Base-by-base conservation (phyloP, 495 filamentous ascomycete genomes). In the Penicillium egyptiacum region DNA sequence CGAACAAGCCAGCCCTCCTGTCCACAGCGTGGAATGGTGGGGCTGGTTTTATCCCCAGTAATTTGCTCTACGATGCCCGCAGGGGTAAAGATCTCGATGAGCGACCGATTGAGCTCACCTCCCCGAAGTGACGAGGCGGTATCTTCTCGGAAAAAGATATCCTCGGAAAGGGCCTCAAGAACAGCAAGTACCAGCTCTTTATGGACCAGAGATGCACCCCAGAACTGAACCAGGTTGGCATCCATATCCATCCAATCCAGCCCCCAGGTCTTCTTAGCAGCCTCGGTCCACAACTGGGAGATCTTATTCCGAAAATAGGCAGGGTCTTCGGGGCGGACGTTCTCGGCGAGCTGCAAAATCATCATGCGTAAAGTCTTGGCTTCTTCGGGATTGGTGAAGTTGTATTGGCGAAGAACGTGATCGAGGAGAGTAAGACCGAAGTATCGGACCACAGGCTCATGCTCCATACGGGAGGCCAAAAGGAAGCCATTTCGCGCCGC, bases 191-290 rank as follows among this genome's bases (percentile, higher is more conserved):
- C 91, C 39, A 96, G 77, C 62, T 88, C 84, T 71, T 91, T 91
- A 70, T 90, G 88, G 16, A 86, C 82, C 20, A 86, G 71, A 47
- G 83, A 82, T 20, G 83, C 81, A n/a, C 79, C 75, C 95, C 95
- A 98, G 23, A 97, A 80, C 55, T 82, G 83, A 41, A 91, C 84
- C 41, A 99, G 80, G 60, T 87, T 74, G 42, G 83, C 78, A 67
- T 99, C 94, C 94, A 99, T 97, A 69, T 95, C 85, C 73, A 88
- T 82, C 94, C 94, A 99, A 45, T 93, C 89, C 30, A 82, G 77
- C 10, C 79, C 91, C 95, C 95, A 99, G 64, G 84, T 89, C 65
- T 92, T 82, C 76, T 99, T 98, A 25, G 92, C 91, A 50, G 96
- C 74, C 69, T 97, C 94, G 7, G 91, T 88, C 95, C 94, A 98